Evolutionary conservation across 2,329 filamentous ascomycete genomes (phyloP), one percentile per base, ranked within the genome.

Genomic region (Talaromyces albobiverticillius): DNA sequence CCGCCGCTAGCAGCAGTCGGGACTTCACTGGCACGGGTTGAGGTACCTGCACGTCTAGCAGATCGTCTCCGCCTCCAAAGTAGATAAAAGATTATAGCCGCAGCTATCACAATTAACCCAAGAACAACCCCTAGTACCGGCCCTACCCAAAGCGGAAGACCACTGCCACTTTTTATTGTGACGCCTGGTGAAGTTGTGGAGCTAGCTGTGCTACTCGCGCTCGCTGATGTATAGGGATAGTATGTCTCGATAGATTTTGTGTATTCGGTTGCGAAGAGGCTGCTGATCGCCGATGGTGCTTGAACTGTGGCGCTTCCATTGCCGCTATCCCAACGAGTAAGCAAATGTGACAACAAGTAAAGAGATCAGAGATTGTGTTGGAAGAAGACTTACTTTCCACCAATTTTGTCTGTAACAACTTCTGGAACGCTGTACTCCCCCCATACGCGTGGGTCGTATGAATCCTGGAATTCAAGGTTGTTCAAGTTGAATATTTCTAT

Each of bases 241-340:
- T 79, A 86, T 0, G 74, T 79, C 7, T 70, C 73, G 41, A 88
- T 80, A 60, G 73, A 71, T 8, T 74, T 78, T 3, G 81, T 71
- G 60, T 89, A 89, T 4, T 71, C 59, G 0, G 72, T 77, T 0
- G 67, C 69, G 57, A 89, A 88, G 16, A 88, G 67, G 5, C 65
- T 66, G 0, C 64, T 72, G 1, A 89, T 77, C 3, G 54, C 51
- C 0, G 49, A 34, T 18, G 69, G 69, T 5, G 59, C 50, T 2
- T 56, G 59, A 1, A 46, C 58, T 5, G 64, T 70, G 31, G 71
- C 69, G 23, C 67, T 66, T 22, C 71, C 71, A 38, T 66, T 60
- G 11, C 54, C 60, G 53, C 65, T 71, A 51, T 50, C 26, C 16
- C 38, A 18, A 22, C 9, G 13, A 32, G 26, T 38, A 20, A 60